Conservation (phyloP, 768 basidiomycete species). For the Lactarius trivialis region DNA sequence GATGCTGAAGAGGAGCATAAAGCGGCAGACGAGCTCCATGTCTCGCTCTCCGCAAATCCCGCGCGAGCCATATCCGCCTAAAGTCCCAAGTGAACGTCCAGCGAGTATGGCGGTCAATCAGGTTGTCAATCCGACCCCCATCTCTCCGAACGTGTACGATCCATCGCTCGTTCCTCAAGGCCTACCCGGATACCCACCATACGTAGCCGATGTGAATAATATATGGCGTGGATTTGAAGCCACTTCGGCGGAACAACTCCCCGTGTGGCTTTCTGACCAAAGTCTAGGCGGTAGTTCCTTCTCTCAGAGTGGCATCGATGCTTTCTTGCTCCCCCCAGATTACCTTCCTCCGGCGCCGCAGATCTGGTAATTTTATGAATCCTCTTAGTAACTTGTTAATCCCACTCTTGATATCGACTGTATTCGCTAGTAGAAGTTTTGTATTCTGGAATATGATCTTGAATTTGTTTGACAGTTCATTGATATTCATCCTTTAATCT, state of each 20-base stretch:
- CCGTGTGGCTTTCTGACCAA: constrained; percentile 84
- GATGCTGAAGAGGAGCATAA: constrained; percentile 76
- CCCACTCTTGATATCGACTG: neutral
- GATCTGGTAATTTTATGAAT: constrained; percentile 50
- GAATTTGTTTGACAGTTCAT: neutral
- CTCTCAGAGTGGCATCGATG: constrained; percentile 78
- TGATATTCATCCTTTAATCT: neutral
- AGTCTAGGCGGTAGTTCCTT: constrained; percentile 70
- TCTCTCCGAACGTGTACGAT: constrained; percentile 21
- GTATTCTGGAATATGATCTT: constrained; percentile 15
- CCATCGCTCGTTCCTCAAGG: constrained; percentile 17
- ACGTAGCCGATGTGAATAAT: constrained; percentile 44
- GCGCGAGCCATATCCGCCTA: constrained; percentile 41
- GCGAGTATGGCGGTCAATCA: constrained; percentile 23
- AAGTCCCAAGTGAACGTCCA: constrained; percentile 26
- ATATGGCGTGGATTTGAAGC: constrained; percentile 74
- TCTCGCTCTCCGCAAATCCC: constrained; percentile 56
- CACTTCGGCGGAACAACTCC: constrained; percentile 66
- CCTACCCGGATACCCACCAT: constrained; percentile 21
- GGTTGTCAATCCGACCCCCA: constrained; percentile 21
- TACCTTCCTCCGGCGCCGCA: constrained; percentile 66
- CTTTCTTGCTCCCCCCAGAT: constrained; percentile 71
- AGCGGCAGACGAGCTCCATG: constrained; percentile 46
- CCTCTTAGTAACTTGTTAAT: neutral
- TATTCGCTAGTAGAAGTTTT: constrained; percentile 14